Evolutionary conservation across 2,329 filamentous ascomycete species (phyloP), one percentile per base, ranked within the genome.

Genomic region (Trichoderma sp.): DNA sequence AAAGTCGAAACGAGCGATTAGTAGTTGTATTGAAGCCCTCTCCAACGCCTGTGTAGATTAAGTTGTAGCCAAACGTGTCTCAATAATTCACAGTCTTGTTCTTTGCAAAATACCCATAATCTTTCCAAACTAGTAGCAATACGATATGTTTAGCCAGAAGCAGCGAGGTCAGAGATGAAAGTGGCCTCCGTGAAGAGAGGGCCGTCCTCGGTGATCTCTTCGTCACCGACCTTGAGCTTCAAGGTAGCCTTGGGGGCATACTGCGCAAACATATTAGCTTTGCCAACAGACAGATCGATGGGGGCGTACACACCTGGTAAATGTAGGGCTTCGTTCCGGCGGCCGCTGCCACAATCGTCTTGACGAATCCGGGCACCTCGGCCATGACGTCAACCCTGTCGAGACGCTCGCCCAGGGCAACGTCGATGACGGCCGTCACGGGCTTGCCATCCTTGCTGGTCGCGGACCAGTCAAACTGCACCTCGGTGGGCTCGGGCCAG

Each of bases 321-420:
- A 99, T 98, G 78, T 97, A 99, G 5, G 95, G 95, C 82, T 93
- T 95, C 30, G 95, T 96, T 68, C 95, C 95, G 3, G 90, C 92
- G 14, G 94, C 92, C 69, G 86, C 89, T 50, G 91, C 91, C 28
- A 96, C 93, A 74, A 99, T 92, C 71, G 88, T 88, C 86, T 99
- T 99, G 77, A 99, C 89, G 73, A 99, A 96, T 34, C 90, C 92
- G 3, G 95, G 95, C 43, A 99, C 90, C 78, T 99, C 93, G 26
- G 91, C 92, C 92, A 99, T 96, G 72, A 99, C 90, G 78, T 99
- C 95, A 69, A 99, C 88, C 45, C 75, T 73, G 78, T 99, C 95
- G 39, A 89, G 80, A 57, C 88, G 86, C 59, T 86, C 80, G 28
- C 88, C 91, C 14, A 97, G 81, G 43, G 82, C 73, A 5, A 89